phyloP scores from a whole-genome alignment of 2,329 filamentous ascomycete genomes.

The Podosphaera xanthii region DNA sequence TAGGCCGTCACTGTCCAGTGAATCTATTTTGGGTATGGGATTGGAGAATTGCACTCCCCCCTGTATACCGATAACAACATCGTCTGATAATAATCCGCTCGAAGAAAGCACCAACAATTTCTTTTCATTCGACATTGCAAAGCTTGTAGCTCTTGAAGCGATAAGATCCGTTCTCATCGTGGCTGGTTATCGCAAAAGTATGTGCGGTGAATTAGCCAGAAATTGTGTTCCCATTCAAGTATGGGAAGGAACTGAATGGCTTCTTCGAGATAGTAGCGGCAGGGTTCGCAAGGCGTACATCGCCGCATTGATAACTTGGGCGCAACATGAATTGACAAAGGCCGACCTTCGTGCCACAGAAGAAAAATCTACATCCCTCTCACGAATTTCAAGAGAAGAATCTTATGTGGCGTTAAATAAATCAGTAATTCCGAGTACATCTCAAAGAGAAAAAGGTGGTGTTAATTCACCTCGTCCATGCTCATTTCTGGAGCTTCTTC shows the following conservation, averaged over 20 bases:
- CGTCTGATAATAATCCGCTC: constrained; percentile 26
- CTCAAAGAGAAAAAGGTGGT: constrained; percentile 19
- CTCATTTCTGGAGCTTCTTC: constrained; percentile 56
- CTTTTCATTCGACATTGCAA: constrained; percentile 39
- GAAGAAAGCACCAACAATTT: constrained; percentile 31
- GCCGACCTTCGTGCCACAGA: constrained; percentile 40
- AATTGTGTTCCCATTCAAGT: constrained; percentile 57
- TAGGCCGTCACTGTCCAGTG: constrained; percentile 34
- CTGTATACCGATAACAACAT: constrained; percentile 21
- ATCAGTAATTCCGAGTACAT: constrained; percentile 46
- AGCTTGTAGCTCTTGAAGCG: constrained; percentile 46
- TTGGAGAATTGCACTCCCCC: constrained; percentile 23
- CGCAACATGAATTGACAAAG: constrained; percentile 53
- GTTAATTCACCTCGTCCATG: constrained; percentile 7
- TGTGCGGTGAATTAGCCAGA: constrained; percentile 40
- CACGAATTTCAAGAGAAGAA: constrained; percentile 15
- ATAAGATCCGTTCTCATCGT: constrained; percentile 66
- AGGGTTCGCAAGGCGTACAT: constrained; percentile 67
- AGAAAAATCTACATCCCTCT: constrained; percentile 24
- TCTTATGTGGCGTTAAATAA: constrained; percentile 17
- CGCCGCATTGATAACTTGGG: constrained; percentile 65
- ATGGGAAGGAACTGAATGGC: constrained; percentile 94
- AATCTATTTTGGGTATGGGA: constrained; percentile 22
- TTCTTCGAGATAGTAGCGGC: constrained; percentile 57
- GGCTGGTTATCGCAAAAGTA: constrained; percentile 45